phyloP scores from a whole-genome alignment of 257 asterid genomes.

The Rehmannia glutinosa region DNA sequence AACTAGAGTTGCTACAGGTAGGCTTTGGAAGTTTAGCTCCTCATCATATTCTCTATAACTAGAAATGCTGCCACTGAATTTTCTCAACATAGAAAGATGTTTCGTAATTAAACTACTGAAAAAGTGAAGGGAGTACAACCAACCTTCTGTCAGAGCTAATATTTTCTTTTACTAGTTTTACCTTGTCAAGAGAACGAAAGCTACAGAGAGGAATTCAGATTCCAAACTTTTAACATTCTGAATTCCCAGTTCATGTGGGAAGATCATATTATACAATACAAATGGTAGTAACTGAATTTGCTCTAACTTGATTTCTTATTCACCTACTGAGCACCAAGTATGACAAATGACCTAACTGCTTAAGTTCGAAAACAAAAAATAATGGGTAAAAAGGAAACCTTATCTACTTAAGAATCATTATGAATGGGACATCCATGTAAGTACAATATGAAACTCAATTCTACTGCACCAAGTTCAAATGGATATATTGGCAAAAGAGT shows the following conservation, averaged over 20 bases:
- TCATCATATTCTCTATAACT: not conserved
- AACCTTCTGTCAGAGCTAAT: not conserved
- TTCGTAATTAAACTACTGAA: not conserved
- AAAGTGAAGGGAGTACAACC: not conserved
- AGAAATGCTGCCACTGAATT: not conserved
- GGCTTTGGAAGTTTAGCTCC: not conserved
- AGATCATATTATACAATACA: not conserved
- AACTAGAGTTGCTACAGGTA: not conserved
- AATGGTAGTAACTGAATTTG: not conserved
- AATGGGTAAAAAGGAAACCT: not conserved
- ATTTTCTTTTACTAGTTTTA: not conserved
- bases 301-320: not conserved
- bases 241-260: not conserved
- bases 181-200: not conserved
- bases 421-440: not conserved
- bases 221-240: not conserved
- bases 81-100: not conserved
- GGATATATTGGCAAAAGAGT: constrained; percentile 14
- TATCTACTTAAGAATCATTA: not conserved
- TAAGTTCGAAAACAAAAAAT: not conserved
- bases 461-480: not conserved
- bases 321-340: not conserved
- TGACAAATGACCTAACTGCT: not conserved
- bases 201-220: not conserved
- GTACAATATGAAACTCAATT: not conserved